phyloP scores from a whole-genome alignment of 805 yeast species.

The Lipomyces lipofer region DNA sequence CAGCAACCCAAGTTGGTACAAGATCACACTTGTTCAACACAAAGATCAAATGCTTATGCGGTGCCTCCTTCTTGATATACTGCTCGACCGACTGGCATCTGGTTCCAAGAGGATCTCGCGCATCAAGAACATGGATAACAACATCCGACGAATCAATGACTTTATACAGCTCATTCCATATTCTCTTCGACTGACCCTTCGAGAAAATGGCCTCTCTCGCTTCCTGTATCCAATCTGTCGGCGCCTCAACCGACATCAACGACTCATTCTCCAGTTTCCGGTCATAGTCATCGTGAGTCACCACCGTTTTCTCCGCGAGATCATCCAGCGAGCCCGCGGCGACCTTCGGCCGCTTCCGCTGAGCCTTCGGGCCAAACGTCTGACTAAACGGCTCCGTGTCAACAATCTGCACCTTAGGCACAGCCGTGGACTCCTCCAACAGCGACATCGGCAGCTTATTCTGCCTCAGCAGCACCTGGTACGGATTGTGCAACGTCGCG shows the following conservation, averaged over 20 bases:
- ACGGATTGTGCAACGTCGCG: slow-evolving; percentile 75
- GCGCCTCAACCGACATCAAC: slow-evolving; percentile 63
- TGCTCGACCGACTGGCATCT: slow-evolving; percentile 92
- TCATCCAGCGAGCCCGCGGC: slow-evolving; percentile 80
- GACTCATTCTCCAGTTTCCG: slow-evolving; percentile 64
- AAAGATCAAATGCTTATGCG: slow-evolving; percentile 93
- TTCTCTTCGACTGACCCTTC: slow-evolving; percentile 97
- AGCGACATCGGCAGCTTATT: slow-evolving; percentile 95
- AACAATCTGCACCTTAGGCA: slow-evolving; percentile 75
- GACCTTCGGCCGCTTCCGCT: slow-evolving; percentile 76
- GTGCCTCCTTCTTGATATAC: slow-evolving; percentile 87
- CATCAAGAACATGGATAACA: slow-evolving; percentile 93
- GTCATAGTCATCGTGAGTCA: slow-evolving; percentile 59
- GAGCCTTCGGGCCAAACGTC: slow-evolving; percentile 94
- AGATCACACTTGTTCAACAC: slow-evolving; percentile 96
- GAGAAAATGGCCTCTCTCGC: slow-evolving; percentile 95
- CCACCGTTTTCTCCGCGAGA: slow-evolving; percentile 58
- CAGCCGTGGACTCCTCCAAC: slow-evolving; percentile 72
- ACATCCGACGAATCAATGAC: slow-evolving; percentile 98
- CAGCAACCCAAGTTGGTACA: slow-evolving; percentile 99
- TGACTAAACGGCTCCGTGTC: slow-evolving; percentile 82
- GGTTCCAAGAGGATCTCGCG: slow-evolving; percentile 96
- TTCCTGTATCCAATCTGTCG: slow-evolving; percentile 81
- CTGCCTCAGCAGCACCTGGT: slow-evolving; percentile 82
- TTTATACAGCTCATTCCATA: slow-evolving; percentile 96